phyloP scores from a whole-genome alignment of 2,329 filamentous ascomycete species.

The Claviceps sp. region DNA sequence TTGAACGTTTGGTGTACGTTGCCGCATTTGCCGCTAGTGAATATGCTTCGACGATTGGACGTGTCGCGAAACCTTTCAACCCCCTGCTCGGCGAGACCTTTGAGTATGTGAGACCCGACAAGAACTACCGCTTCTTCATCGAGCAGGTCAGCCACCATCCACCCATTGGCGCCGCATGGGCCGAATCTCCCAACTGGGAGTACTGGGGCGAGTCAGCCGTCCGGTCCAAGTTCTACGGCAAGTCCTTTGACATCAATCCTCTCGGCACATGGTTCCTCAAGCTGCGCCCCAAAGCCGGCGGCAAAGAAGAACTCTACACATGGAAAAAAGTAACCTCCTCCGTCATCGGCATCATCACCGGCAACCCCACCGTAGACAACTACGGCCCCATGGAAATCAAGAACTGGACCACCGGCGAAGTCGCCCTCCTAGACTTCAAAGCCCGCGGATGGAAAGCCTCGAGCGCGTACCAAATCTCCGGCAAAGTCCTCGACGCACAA shows the following conservation, averaged over 20 bases:
- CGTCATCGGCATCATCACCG: slow-evolving; percentile 96
- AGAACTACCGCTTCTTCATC: slow-evolving; percentile 95
- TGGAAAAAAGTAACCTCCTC: slow-evolving; percentile 99
- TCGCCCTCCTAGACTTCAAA: slow-evolving; percentile 86
- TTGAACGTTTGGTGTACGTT: slow-evolving; percentile 87
- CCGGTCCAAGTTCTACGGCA: slow-evolving; percentile 93
- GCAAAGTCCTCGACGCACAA: slow-evolving; percentile 67
- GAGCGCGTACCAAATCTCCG: slow-evolving; percentile 76
- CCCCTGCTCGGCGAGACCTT: slow-evolving; percentile 92
- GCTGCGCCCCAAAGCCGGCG: slow-evolving; percentile 61
- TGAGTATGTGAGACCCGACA: slow-evolving; percentile 89
- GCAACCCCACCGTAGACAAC: slow-evolving; percentile 93
- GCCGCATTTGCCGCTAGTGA: slow-evolving; percentile 92
- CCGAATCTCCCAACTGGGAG: slow-evolving; percentile 86
- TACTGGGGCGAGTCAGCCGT: slow-evolving; percentile 95
- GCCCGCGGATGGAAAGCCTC: slow-evolving; percentile 89
- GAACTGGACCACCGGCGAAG: slow-evolving; percentile 91
- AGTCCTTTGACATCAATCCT: slow-evolving; percentile 93
- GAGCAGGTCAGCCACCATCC: slow-evolving; percentile 98
- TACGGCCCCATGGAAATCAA: slow-evolving; percentile 95
- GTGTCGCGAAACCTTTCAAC: slow-evolving; percentile 97
- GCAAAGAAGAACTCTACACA: slow-evolving; percentile 78
- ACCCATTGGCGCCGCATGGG: slow-evolving; percentile 83
- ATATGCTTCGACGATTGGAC: slow-evolving; percentile 91
- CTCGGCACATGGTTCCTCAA: slow-evolving; percentile 94